A percentile compares a stretch with the other conserved stretches of the same genome.
These are phyloP conservation scores for Crepidotus variabilis DNA, from an alignment of 768 basidiomycete genomes.

Conservation along the genomic window DNA sequence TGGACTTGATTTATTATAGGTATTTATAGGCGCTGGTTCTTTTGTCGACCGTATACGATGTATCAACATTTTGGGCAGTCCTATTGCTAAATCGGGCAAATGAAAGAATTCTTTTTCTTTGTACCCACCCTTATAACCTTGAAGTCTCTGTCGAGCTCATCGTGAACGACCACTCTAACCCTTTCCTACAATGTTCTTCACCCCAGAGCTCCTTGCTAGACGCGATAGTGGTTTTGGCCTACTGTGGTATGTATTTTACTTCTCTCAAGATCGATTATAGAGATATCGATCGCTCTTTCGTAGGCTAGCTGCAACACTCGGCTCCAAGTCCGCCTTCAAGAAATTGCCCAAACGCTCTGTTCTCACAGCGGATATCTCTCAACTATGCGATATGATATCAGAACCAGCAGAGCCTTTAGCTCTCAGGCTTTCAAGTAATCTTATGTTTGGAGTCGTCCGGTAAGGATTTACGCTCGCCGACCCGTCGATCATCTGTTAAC, in stretches of 20 bases:
- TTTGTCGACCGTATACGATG: background rate
- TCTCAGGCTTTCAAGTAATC: constrained; percentile 79
- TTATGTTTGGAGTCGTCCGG: constrained; percentile 90
- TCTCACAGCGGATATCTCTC: constrained; percentile 77
- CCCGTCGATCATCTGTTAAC: background rate
- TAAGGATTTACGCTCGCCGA: constrained; percentile 22
- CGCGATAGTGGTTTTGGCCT: constrained; percentile 88
- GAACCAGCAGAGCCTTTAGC: constrained; percentile 86
- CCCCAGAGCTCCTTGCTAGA: constrained; percentile 72
- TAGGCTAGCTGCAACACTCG: constrained; percentile 90
- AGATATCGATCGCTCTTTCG: constrained; percentile 1
- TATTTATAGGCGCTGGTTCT: background rate
- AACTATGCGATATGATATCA: constrained; percentile 77
- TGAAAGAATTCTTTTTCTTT: background rate
- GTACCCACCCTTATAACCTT: background rate
- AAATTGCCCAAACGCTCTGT: constrained; percentile 81
- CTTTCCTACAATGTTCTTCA: constrained; percentile 70
- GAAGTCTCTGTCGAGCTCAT: background rate
- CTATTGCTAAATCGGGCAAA: background rate
- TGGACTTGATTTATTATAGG: background rate
- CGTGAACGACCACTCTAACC: background rate
- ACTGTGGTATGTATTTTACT: constrained; percentile 53
- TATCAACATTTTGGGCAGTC: background rate
- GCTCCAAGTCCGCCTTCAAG: constrained; percentile 82
- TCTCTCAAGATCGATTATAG: background rate